Evolutionary conservation across 2,329 filamentous ascomycete species (phyloP), one percentile per base, ranked within the genome.

Genomic region (Amauroascus verrucosus): DNA sequence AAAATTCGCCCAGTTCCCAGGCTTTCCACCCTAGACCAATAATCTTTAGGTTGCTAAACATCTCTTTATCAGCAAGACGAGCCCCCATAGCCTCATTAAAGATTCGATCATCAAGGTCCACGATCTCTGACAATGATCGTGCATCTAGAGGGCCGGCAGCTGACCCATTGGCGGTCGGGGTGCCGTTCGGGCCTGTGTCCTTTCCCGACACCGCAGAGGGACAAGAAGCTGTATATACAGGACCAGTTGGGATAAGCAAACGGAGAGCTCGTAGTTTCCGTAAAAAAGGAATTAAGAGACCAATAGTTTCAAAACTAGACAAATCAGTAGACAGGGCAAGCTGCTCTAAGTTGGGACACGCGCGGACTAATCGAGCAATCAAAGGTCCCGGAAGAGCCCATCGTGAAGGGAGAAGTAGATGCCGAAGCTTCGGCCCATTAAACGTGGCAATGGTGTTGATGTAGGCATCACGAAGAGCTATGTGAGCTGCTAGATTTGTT

Each of bases 301-400:
- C 60, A 18, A 72, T 50, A 11, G 67, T 64, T 9, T 74, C 67
- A 60, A 73, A 63, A 58, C 66, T 67, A 33, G 64, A 63, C 14
- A 68, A 58, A 9, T 74, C 67, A 14, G 77, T 68, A 6, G 77
- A 73, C 20, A 82, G 65, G 24, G 73, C 78, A 1, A 84, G 67
- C 59, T 84, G 79, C 56, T 81, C 78, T 13, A 83, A 67, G 51
- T 81, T 73, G 0, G 80, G 78, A 54, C 78, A 80, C 8, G 66
- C 66, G 48, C 75, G 73, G 30, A 79, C 75, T 6, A 83, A 65
- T 6, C 73, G 72, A 30, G 71, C 72, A 7, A 83, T 65, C 3
- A 76, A 68, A 1, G 69, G 63, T 2, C 72, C 67, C 14, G 73
- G 72, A 2, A 83, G 69, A 16, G 72, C 66, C 78, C 79, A 83